Conservation (phyloP, 768 basidiomycete genomes). For the Lentinula edodes region DNA sequence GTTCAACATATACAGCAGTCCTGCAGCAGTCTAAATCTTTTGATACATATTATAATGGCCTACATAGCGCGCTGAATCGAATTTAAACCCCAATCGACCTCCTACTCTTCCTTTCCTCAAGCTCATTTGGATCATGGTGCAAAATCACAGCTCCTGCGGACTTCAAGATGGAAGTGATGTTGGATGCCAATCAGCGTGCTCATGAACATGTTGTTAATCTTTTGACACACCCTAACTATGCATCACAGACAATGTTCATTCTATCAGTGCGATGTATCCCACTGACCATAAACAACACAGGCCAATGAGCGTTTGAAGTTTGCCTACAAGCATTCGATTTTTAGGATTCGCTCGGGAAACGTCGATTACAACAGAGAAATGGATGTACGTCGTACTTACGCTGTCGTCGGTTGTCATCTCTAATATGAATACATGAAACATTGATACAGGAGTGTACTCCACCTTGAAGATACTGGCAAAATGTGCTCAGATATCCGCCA, state of each 20-base stretch:
- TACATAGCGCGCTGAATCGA: background rate
- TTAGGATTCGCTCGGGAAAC: constrained; percentile 71
- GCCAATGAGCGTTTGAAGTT: constrained; percentile 36
- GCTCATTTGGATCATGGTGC: background rate
- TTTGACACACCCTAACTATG: constrained; percentile 32
- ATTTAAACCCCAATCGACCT: background rate
- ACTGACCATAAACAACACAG: constrained; percentile 19
- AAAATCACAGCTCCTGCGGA: constrained; percentile 15
- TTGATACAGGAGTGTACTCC: constrained; percentile 44
- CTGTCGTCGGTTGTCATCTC: background rate
- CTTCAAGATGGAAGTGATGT: constrained; percentile 16
- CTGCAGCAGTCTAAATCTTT: background rate
- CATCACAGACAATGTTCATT: constrained; percentile 37
- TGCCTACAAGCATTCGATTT: constrained; percentile 43
- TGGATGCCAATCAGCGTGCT: constrained; percentile 25
- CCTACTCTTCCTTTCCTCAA: background rate
- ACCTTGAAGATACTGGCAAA: constrained; percentile 70
- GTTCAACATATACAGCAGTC: background rate
- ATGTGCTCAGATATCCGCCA: constrained; percentile 64
- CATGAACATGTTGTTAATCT: constrained; percentile 31
- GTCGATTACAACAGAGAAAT: constrained; percentile 76
- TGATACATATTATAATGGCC: background rate
- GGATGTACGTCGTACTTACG: constrained; percentile 47
- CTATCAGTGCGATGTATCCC: constrained; percentile 24
- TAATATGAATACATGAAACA: background rate